Conservation (phyloP, 805 yeast species). For the Ogataea angusta region DNA sequence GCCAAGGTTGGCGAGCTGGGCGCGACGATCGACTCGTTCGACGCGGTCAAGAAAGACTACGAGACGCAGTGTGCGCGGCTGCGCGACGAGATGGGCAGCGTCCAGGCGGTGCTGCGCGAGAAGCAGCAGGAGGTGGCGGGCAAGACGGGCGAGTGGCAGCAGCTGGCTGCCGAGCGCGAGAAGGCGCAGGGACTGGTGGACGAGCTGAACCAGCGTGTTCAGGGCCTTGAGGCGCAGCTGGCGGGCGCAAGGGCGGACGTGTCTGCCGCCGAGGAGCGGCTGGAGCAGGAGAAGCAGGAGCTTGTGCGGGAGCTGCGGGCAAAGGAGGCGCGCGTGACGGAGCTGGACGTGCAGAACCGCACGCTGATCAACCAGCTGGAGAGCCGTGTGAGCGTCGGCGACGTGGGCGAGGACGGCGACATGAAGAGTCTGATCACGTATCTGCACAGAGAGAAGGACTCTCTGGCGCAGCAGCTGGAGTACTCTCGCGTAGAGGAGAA, state of each 20-base stretch:
- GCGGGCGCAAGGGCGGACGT: slow-evolving; percentile 33
- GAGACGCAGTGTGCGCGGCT: slow-evolving; percentile 16
- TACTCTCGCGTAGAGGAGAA: slow-evolving; percentile 51
- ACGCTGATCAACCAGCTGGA: slow-evolving; percentile 67
- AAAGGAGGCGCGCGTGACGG: slow-evolving; percentile 46
- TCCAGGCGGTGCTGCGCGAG: slow-evolving; percentile 11
- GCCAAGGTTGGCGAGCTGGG: slow-evolving; percentile 24
- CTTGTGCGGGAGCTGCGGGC: slow-evolving; percentile 47
- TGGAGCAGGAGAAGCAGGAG: slow-evolving; percentile 42
- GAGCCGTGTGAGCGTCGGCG: slow-evolving; percentile 18
- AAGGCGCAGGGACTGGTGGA: slow-evolving; percentile 18
- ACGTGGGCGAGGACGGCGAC: slow-evolving; percentile 28
- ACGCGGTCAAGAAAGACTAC: slow-evolving; percentile 29
- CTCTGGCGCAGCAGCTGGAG: slow-evolving; percentile 57
- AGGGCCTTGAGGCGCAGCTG: slow-evolving; percentile 38
- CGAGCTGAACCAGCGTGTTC: slow-evolving; percentile 26
- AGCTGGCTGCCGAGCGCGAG: slow-evolving; percentile 25
- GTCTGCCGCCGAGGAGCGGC: slow-evolving; percentile 38
- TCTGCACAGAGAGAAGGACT: slow-evolving; percentile 73
- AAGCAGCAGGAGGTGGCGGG: slow-evolving; percentile 17
- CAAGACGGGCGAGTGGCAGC: slow-evolving; percentile 28
- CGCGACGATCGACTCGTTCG: slow-evolving; percentile 23
- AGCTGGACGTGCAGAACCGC: slow-evolving; percentile 63
- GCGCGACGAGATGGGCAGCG: slow-evolving; percentile 31
- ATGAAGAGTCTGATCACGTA: slow-evolving; percentile 54